A percentile compares a stretch with the other conserved stretches of the same genome.
These are phyloP conservation scores for Arthromyces matolae DNA, from an alignment of 768 basidiomycete genomes.

Conservation along the genomic window DNA sequence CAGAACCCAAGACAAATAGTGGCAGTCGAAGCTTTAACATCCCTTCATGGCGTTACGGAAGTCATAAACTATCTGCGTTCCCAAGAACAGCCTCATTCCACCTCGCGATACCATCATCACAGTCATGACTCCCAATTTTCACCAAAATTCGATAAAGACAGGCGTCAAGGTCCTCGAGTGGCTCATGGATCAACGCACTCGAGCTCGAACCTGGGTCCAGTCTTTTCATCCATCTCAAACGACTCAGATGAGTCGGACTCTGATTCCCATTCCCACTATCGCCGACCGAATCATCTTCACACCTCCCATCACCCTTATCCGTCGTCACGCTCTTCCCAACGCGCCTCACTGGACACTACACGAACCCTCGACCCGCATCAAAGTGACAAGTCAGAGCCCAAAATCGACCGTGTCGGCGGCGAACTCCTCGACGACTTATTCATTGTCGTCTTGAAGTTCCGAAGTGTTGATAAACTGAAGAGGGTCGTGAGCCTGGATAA, in stretches of 20 bases:
- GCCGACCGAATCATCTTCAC: too few species aligned
- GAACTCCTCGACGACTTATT: slow-evolving; percentile 17
- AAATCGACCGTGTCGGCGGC: slow-evolving; percentile 2
- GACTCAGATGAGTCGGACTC: not conserved
- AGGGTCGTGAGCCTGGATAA: not conserved
- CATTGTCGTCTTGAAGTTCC: slow-evolving; percentile 42
- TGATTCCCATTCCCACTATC: not conserved
- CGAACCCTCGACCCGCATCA: too few species aligned
- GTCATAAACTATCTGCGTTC: slow-evolving; percentile 19
- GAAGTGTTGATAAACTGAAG: slow-evolving; percentile 7
- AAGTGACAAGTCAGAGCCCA: too few species aligned
- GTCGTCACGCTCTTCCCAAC: too few species aligned
- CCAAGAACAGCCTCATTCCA: not conserved
- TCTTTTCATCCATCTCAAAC: too few species aligned
- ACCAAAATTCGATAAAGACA: not conserved
- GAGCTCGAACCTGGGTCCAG: too few species aligned
- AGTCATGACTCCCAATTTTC: not conserved
- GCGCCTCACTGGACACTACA: too few species aligned
- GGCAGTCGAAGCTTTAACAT: slow-evolving; percentile 36
- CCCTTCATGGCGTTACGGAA: slow-evolving; percentile 43
- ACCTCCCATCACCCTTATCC: too few species aligned
- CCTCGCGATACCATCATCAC: not conserved
- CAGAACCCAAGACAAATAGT: slow-evolving; percentile 34
- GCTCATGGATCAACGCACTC: too few species aligned
- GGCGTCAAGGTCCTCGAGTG: too few species aligned